Base-by-base conservation (phyloP, 352 stramenopile species). In the Phytopythium cucurbitacearum region DNA sequence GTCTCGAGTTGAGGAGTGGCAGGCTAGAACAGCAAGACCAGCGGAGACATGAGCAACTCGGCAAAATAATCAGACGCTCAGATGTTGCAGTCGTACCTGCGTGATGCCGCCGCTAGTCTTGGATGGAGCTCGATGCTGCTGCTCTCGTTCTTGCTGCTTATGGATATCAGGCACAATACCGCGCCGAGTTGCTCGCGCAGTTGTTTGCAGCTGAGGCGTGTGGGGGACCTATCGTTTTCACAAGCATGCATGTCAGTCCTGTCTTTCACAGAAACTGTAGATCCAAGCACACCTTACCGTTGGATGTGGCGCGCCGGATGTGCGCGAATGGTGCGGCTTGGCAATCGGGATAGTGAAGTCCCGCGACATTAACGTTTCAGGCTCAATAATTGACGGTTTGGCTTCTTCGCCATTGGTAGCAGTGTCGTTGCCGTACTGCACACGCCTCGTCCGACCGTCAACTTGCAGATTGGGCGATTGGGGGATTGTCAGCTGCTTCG, bases 401-500 rank as follows among this genome's bases (percentile, higher is more conserved):
- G 33, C 48, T 6, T 10, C 36, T 21, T 44, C 15, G n/a, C 46
- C 46, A 12, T 7, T 15, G 42, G n/a, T n/a, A 5, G 41, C 12
- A 7, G 40, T 67, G 6, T 71, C 68, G 41, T 69, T 40, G 35
- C 51, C 48, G 0, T 59, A 53, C 6, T 63, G 58, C 28, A 67
- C 54, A 33, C 72, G 71, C 34, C 81, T 70, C 35, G 68, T 65
- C 6, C 82, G 82, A 32, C 69, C 74, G n/a, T 74, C 75, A 10
- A 88, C 76, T 28, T 76, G 55, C 35, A 92, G 69, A 45, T 79
- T 72, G 28, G 82, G 82, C 10, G 82, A 87, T 51, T 87, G 65
- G 8, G 82, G 82, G 16, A 92, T 76, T 44, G 82, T 92, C 33
- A 92, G 76, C 60, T 89, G 79, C 60, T 90, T 90, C 3, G 73